A percentile compares a stretch with the other conserved stretches of the same genome.
phyloP scores from a whole-genome alignment of 1,284 basidiomycete genomes.

The Gymnopus androsaceus region DNA sequence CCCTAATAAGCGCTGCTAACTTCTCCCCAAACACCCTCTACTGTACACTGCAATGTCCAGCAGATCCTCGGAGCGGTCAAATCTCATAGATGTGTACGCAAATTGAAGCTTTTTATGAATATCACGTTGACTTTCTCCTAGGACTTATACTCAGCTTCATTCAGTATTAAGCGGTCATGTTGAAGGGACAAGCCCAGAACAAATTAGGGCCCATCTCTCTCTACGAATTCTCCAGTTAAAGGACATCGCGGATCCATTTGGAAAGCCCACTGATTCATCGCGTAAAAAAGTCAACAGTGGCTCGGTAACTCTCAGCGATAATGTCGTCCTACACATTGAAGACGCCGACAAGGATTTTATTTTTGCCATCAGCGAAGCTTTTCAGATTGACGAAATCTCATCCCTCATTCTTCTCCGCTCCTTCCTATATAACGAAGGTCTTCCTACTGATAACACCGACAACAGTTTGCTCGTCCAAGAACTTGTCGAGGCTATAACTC shows the following conservation, averaged over 20 bases:
- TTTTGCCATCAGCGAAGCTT: slow-evolving; percentile 67
- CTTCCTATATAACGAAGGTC: slow-evolving; percentile 78
- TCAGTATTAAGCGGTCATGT: slow-evolving; percentile 57
- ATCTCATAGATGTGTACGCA: slow-evolving; percentile 58
- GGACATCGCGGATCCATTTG: slow-evolving; percentile 61
- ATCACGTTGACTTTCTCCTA: slow-evolving; percentile 27
- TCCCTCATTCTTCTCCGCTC: slow-evolving; percentile 72
- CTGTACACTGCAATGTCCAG: slow-evolving; percentile 38
- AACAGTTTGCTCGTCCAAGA: slow-evolving; percentile 54
- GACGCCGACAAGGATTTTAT: slow-evolving; percentile 68
- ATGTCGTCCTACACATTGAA: slow-evolving; percentile 60
- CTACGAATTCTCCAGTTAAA: slow-evolving; percentile 59
- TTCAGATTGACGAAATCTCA: slow-evolving; percentile 77
- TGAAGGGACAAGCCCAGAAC: slow-evolving; percentile 56
- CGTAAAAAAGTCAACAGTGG: slow-evolving; percentile 66
- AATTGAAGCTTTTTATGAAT: neutral
- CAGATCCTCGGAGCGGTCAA: slow-evolving; percentile 45
- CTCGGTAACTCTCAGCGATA: slow-evolving; percentile 65
- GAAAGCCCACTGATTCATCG: slow-evolving; percentile 66
- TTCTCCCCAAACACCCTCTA: neutral
- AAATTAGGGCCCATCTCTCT: slow-evolving; percentile 57
- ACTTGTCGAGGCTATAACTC: slow-evolving; percentile 70
- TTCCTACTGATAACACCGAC: slow-evolving; percentile 50
- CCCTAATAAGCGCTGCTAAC: too few relatives aligned
- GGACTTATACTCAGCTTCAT: slow-evolving; percentile 70